A percentile compares a stretch with the other conserved stretches of the same genome.
These are phyloP conservation scores for Hibiscus syriacus DNA, from an alignment of 345 rosid genomes.

Conservation along the genomic window DNA sequence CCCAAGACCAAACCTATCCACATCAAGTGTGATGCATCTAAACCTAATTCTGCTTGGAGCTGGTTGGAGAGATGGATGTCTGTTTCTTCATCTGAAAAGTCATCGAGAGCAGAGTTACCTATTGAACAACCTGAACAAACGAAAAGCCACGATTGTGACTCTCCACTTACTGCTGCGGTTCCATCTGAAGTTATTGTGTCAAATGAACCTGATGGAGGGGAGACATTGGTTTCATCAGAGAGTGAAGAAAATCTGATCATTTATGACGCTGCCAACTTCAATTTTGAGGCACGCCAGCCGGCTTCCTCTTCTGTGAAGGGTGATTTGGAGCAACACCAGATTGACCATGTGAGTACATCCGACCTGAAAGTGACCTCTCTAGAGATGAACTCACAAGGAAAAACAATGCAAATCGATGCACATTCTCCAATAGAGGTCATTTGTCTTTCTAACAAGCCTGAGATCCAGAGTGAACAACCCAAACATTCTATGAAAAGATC, in stretches of 20 bases:
- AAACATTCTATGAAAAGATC: conserved; percentile 51
- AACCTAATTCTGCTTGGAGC: conserved; percentile 77
- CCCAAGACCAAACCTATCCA: conserved; percentile 55
- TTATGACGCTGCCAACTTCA: conserved; percentile 27
- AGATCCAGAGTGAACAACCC: conserved; percentile 44
- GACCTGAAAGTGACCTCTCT: conserved; percentile 31
- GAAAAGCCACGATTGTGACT: conserved; percentile 19
- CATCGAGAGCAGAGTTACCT: conserved; percentile 22
- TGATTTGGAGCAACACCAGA: conserved; percentile 29
- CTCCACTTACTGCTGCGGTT: conserved; percentile 18
- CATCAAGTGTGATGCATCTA: conserved; percentile 75
- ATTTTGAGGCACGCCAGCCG: conserved; percentile 20
- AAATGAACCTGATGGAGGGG: conserved; percentile 21
- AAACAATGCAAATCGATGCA: conserved; percentile 19
- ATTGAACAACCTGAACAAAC: conserved; percentile 32
- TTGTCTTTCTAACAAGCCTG: conserved; percentile 27
- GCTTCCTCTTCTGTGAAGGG: conserved; percentile 18
- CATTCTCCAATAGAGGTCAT: conserved; percentile 20
- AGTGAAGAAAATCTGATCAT: conserved; percentile 36
- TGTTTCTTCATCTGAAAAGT: conserved; percentile 41
- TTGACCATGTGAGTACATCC: conserved; percentile 26
- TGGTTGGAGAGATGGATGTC: conserved; percentile 99
- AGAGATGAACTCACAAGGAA: conserved; percentile 29
- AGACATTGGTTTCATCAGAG: conserved; percentile 24
- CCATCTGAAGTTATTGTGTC: conserved; percentile 30